Evolutionary conservation across 352 stramenopile species (phyloP).

Genomic region (Phytophthora podocarpi): DNA sequence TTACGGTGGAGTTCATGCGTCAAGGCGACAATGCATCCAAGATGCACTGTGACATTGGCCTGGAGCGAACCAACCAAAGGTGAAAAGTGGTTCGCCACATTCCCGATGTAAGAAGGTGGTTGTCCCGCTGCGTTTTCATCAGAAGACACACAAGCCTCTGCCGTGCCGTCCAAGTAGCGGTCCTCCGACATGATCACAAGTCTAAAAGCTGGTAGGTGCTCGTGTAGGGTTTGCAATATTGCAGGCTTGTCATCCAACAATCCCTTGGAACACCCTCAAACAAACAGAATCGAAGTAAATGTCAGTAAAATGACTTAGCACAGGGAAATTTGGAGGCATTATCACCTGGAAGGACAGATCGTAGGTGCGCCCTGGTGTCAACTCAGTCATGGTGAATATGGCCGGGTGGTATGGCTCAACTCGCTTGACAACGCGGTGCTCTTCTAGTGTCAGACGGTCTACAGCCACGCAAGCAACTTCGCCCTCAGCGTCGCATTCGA

Average conservation of each 20-base stretch:
- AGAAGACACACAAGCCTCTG: background rate
- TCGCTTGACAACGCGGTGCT: conserved; percentile 1
- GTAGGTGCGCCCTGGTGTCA: conserved; percentile 44
- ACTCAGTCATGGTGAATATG: conserved; percentile 34
- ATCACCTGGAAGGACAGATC: conserved; percentile 45
- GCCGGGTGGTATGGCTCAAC: conserved; percentile 24
- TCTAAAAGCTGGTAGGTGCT: conserved; percentile 36
- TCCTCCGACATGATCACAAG: conserved; percentile 35
- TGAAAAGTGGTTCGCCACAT: conserved; percentile 39
- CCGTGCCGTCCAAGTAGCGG: conserved; percentile 24
- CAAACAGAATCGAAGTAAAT: background rate
- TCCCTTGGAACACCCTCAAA: conserved; percentile 26
- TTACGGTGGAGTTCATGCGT: conserved; percentile 37
- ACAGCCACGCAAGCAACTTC: conserved; percentile 43
- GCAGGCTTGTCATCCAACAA: conserved; percentile 14
- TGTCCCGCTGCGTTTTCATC: background rate
- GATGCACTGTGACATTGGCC: conserved; percentile 41
- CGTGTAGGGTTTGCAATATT: conserved; percentile 35
- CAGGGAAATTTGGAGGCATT: background rate
- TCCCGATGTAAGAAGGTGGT: conserved; percentile 27
- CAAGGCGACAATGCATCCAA: conserved; percentile 38
- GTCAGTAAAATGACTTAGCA: background rate
- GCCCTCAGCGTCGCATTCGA: conserved; percentile 47
- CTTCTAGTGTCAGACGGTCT: conserved; percentile 39
- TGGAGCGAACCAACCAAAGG: conserved; percentile 23